Conservation (phyloP, 1,284 basidiomycete species). For the Sutorius eximius region DNA sequence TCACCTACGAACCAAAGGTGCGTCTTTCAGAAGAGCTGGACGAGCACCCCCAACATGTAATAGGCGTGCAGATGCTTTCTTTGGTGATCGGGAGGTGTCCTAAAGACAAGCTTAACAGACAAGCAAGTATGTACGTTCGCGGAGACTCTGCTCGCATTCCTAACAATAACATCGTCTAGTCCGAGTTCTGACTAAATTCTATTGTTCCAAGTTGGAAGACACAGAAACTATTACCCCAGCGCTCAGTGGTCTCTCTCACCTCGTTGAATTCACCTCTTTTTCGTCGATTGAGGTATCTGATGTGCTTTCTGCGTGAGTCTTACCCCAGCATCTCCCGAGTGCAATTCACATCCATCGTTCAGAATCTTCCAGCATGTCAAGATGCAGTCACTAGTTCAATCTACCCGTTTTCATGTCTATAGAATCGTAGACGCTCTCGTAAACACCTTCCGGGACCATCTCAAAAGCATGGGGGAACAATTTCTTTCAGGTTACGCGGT, state of each 20-base stretch:
- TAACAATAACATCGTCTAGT: conserved; percentile 45
- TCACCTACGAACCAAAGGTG: conserved; percentile 76
- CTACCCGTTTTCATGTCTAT: conserved; percentile 81
- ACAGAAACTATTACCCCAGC: conserved; percentile 78
- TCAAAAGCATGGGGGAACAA: conserved; percentile 70
- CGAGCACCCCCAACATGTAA: conserved; percentile 18
- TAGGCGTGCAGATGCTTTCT: conserved; percentile 78
- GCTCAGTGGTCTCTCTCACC: conserved; percentile 68
- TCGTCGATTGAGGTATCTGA: conserved; percentile 70
- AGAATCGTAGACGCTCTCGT: conserved; percentile 81
- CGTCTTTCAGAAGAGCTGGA: neutral
- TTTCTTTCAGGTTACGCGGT: conserved; percentile 79
- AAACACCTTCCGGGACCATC: conserved; percentile 66
- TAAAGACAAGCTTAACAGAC: conserved; percentile 69
- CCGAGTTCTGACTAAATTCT: conserved; percentile 82
- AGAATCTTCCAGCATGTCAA: conserved; percentile 80
- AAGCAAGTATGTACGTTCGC: conserved; percentile 62
- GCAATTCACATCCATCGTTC: conserved; percentile 4
- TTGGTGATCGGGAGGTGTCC: conserved; percentile 63
- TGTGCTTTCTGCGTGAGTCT: conserved; percentile 66
- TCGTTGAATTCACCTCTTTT: conserved; percentile 68
- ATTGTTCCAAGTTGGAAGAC: conserved; percentile 84
- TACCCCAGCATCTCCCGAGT: neutral
- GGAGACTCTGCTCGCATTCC: neutral
- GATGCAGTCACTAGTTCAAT: conserved; percentile 82